Evolutionary conservation across 768 basidiomycete genomes (phyloP), one percentile per base, ranked within the genome.

Genomic region (Udeniomyces megalosporus): DNA sequence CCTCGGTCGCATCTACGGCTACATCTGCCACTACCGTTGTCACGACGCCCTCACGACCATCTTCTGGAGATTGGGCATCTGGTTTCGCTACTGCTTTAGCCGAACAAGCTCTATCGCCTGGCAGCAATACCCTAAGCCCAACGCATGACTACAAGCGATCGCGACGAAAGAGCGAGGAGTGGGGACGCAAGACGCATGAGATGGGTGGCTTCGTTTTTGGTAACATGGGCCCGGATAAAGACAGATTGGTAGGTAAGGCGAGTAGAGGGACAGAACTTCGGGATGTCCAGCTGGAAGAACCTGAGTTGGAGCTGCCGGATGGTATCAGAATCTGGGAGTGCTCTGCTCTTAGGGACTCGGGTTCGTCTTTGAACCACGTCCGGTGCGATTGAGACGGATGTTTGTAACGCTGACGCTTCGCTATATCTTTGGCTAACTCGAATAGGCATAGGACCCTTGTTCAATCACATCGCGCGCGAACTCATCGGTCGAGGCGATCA

Each of bases 281-380:
- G 17, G 38, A 42, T 42, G 38, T 17, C 17, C 38, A 42, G 17
- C 17, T 42, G 17, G 10, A 8, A 8, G 17, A 42, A 17, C 10
- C 8, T 8, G 38, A 42, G 38, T 8, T 42, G 10, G 38, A 8
- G 10, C 38, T 42, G 8, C 38, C 38, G 38, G 88, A 60, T 29
- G 59, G 92, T 20, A 88, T 86, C 67, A 88, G 93, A 71, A 88
- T 93, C 22, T 91, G 61, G 61, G 61, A 63, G 44, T 56, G 53
- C 26, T 50, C 88, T 48, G 85, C 91, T 58, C 91, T 91, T 74
- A 88, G 91, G 68, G 85, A 87, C 70, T 70, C 75, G 34, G 90
- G 89, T 90, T 65, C 66, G 81, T 76, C 7, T 10, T 24, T 52
- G 34, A 1, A 22, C 48, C 15, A 12, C 34, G 0, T n/a, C 20